Base-by-base conservation (phyloP, 2,329 filamentous ascomycete species). In the Talaromyces sp. region DNA sequence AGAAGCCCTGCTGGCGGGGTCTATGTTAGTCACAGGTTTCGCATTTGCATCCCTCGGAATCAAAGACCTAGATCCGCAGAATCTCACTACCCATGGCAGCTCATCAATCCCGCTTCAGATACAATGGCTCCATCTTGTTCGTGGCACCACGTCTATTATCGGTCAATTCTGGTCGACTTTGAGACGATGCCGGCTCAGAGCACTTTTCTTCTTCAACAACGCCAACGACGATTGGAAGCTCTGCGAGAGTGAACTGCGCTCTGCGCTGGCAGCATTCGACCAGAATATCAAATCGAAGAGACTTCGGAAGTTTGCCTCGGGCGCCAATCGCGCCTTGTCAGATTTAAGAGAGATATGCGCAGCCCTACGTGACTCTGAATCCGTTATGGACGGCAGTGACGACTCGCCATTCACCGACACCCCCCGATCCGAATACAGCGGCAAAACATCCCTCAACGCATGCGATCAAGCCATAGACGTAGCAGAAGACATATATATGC, bases 161-260 rank as follows among this genome's bases (percentile, higher is more conserved):
- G 8, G 13, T 19, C 27, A 61, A 61, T 48, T 47, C 33, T 61
- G 59, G 59, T n/a, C 59, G 10, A 48, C 27, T 22, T 5, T 50
- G 31, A 61, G 59, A 39, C 35, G 16, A 24, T 35, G 43, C 16
- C 59, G 41, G 16, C 43, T 61, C 13, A 33, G 59, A 24, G 13
- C 41, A n/a, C 43, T 61, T 7, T 45, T 61, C 37, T 48, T 47
- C 31, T 39, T 50, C 59, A 61, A 47, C 43, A 33, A 61, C 27
- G 59, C 16, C 24, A 61, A 61, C 31, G 41, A 61, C 16, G 59
- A 61, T 48, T 61, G 59, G 59, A 47, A 61, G 43, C 39, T 61
- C 9, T 61, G 43, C 11, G 41, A 47, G 33, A 19, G 24, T 8
- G 43, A 61, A n/a, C 14, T 61, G 31, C 43, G 24, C 43, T 47